Base-by-base conservation (phyloP, 345 rosid species). In the Gossypium herbaceum region DNA sequence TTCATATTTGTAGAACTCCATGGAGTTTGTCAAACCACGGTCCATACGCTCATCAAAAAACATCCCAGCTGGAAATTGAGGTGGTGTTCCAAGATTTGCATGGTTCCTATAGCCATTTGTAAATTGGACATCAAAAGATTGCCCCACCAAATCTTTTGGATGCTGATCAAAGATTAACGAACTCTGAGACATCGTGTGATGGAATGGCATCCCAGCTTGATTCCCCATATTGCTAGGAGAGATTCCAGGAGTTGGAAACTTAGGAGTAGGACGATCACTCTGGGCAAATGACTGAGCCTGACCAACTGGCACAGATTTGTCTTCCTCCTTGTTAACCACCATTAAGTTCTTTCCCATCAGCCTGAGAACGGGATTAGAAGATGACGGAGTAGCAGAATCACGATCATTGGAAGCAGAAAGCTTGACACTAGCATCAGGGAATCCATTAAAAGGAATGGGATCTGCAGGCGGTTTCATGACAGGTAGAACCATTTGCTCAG, bases 311-410 rank as follows among this genome's bases (percentile, higher is more conserved):
- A 76, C 24, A 16, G 84, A 73, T 20, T 81, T 76, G 68, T 88
- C 85, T 55, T 90, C 93, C 67, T 84, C 97, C 84, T 95, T 87
- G 87, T 87, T 95, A 83, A 95, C 87, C 82, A 95, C 94, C 92
- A 94, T 86, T 78, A 95, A 82, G 73, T 95, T 89, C 87, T 95
- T 95, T 43, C 99, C 99, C 99, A 95, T 95, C 83, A 95, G 82
- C 84, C 99, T 85, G 52, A 95, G 91, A 72, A 93, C 73, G 1
- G 98, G 93, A 81, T 84, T 93, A 27, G 90, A 82, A 50, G 86
- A 72, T 61, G 93, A 87, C 71, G 97, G 97, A 84, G 93, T 89
- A 39, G 90, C 81, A 80, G 94, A 83, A 71, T 86, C 92, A 77
- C 72, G 27, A 44, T 83, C 82, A 70, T 65, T 48, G 22, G 76